A percentile compares a stretch with the other conserved stretches of the same genome.
Conservation (phyloP, 1,284 basidiomycete species). For the Ceratobasidium sp. region DNA sequence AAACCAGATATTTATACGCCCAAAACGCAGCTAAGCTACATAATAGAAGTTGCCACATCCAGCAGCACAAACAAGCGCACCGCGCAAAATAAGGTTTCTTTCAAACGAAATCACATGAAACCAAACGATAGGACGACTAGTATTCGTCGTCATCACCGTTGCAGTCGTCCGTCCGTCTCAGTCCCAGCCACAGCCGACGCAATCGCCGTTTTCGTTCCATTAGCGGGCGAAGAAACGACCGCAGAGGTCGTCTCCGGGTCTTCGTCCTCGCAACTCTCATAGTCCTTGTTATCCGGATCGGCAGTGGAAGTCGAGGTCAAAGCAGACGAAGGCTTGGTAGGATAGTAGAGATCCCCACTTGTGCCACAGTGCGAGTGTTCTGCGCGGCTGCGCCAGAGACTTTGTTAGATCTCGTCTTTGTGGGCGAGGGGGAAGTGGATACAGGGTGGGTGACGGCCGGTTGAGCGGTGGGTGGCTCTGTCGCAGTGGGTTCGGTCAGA, state of each 20-base stretch:
- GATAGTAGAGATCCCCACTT: neutral
- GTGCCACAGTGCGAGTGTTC: neutral
- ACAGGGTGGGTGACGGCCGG: too few species aligned
- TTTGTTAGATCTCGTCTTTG: too few species aligned
- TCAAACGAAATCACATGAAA: too few species aligned
- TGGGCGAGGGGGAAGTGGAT: too few species aligned
- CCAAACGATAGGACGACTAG: too few species aligned
- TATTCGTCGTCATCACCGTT: too few species aligned
- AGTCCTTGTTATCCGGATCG: neutral
- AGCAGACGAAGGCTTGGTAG: neutral
- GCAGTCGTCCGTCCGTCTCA: neutral
- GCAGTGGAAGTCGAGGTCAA: neutral
- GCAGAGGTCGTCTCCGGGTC: too few species aligned
- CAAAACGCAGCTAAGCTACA: too few species aligned
- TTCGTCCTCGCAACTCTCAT: neutral
- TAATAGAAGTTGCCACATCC: too few species aligned
- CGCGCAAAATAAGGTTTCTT: too few species aligned
- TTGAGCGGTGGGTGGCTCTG: neutral
- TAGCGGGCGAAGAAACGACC: neutral
- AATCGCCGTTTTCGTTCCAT: neutral
- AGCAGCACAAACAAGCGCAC: too few species aligned
- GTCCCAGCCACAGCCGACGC: neutral
- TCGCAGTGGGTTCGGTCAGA: neutral
- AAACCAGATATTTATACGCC: too few species aligned
- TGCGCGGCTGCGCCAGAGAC: neutral